These are phyloP conservation scores for Priceomyces carsonii DNA, from an alignment of 805 yeast species.

Conservation along the genomic window DNA sequence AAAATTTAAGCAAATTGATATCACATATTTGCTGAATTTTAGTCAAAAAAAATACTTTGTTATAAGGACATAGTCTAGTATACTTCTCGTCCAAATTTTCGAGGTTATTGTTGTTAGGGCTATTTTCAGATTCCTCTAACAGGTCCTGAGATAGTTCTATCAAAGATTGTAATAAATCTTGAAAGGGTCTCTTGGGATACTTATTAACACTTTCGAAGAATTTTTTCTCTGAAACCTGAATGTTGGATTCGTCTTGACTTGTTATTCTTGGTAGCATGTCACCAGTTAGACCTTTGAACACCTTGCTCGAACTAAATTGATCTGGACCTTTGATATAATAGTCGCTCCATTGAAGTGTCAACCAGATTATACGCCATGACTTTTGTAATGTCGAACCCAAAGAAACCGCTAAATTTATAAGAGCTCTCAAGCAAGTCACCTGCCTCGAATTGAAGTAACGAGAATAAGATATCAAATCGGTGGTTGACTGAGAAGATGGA, in stretches of 20 bases:
- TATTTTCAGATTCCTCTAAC: conserved; percentile 3
- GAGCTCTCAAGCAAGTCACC: conserved; percentile 73
- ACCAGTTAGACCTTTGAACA: conserved; percentile 17
- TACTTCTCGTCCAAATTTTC: conserved; percentile 9
- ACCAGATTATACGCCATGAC: conserved; percentile 63
- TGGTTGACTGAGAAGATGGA: not conserved
- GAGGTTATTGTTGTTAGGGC: not conserved
- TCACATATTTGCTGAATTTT: conserved; percentile 53
- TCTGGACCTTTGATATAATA: conserved; percentile 64
- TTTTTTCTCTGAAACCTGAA: conserved; percentile 59
- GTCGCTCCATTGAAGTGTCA: conserved; percentile 77
- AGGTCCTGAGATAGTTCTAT: conserved; percentile 41
- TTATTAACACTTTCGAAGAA: conserved; percentile 61
- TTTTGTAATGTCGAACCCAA: conserved; percentile 71
- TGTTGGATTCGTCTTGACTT: conserved; percentile 47
- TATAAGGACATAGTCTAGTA: conserved; percentile 46
- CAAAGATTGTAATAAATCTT: conserved; percentile 48
- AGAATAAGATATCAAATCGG: conserved; percentile 6
- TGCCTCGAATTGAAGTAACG: conserved; percentile 61
- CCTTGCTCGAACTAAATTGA: conserved; percentile 26
- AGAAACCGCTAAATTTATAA: conserved; percentile 74
- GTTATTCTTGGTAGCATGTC: conserved; percentile 34
- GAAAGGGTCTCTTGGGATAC: conserved; percentile 53
- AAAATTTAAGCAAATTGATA: conserved; percentile 53
- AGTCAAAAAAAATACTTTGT: conserved; percentile 54